Base-by-base conservation (phyloP, 768 basidiomycete genomes). In the Hydnum rufescens region DNA sequence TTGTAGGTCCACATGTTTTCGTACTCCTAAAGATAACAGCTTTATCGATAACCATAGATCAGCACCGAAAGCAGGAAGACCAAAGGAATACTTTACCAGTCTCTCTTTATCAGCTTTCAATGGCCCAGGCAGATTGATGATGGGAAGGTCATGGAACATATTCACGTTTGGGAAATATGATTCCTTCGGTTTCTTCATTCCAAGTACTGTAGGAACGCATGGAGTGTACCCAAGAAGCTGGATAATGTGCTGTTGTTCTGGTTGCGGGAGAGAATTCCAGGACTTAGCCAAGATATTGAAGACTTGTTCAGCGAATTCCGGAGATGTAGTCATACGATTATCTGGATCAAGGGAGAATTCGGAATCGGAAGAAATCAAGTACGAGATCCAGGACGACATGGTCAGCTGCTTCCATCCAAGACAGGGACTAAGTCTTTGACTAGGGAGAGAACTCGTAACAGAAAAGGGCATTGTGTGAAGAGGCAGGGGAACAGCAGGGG, bases 1-100 rank as follows among this genome's bases (percentile, higher is more conserved):
- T 63, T 96, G 90, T 1, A 96, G 70, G 55, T 96, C 85, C 4
- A 96, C 88, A 57, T 92, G 89, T 61, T 78, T 86, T 18, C 88
- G 75, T 6, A 96, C 86, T 6, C 89, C 93, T 0, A 96, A 66
- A 1, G 72, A 74, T 28, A 74, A 68, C 4, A 89, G 64, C 2
- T 87, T 51, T 51, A 26, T 5, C 31, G 8, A 32, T 16, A n/a
- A 68, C 55, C 54, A 69, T 8, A 29, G 26, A 43, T 54, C 26
- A 54, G 34, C 34, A 13, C 2, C 4, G 19, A 5, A 4, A n/a
- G 22, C 23, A 19, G 30, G 6, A 53, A 28, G 53, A 1, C 8
- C 6, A 13, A 53, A 18, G 53, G 26, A 54, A 53, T 25, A 49
- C 16, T 34, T 5, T n/a, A 56, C 55, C 48, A 50, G 63, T 57